Conservation (phyloP, 225 moss, liverwort and hornwort species). For the Thuidium tamariscinum region DNA sequence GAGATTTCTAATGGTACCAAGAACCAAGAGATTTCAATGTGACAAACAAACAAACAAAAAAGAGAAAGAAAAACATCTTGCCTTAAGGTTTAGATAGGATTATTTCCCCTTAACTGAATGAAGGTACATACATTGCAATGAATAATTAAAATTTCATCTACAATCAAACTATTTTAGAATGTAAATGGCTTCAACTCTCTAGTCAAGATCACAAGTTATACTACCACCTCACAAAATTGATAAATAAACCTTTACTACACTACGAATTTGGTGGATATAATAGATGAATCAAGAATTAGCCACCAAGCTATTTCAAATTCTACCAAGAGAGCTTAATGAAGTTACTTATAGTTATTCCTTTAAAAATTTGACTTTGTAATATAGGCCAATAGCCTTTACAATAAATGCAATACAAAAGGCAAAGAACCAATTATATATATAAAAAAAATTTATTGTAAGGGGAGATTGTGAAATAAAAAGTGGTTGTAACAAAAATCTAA, state of each 20-base stretch:
- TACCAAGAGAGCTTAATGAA: rapidly evolving
- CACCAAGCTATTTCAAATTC: rapidly evolving
- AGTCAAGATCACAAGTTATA: background rate
- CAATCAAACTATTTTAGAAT: background rate
- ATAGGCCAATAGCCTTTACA: rapidly evolving
- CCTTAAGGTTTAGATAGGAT: too few relatives aligned
- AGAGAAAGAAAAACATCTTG: too few relatives aligned
- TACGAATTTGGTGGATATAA: rapidly evolving
- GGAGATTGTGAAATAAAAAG: background rate
- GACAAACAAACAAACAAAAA: too few relatives aligned
- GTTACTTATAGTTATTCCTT: rapidly evolving
- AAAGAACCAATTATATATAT: rapidly evolving
- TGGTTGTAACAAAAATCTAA: rapidly evolving
- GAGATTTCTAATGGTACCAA: too few relatives aligned
- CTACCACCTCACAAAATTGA: rapidly evolving
- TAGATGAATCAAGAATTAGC: background rate
- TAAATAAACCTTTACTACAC: background rate
- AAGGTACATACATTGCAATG: background rate
- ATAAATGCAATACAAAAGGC: background rate
- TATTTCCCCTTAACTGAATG: background rate
- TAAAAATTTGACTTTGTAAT: rapidly evolving
- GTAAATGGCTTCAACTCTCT: background rate
- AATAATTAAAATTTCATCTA: background rate
- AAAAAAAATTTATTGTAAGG: rapidly evolving
- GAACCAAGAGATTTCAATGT: too few relatives aligned